These are phyloP conservation scores for Phytophthora megakarya DNA, from an alignment of 352 stramenopile species.

Conservation along the genomic window DNA sequence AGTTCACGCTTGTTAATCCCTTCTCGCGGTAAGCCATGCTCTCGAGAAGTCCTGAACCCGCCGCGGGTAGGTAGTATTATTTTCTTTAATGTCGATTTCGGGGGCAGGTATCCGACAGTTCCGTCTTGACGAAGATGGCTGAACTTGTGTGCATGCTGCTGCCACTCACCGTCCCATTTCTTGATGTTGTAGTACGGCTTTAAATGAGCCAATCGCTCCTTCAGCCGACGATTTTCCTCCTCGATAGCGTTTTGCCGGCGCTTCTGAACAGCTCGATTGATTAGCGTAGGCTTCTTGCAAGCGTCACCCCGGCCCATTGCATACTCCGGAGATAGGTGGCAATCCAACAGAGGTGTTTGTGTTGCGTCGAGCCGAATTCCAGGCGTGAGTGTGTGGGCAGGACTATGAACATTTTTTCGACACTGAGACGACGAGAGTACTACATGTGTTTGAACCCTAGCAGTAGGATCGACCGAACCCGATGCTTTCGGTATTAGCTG, in stretches of 20 bases:
- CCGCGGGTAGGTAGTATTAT: slow-evolving; percentile 6
- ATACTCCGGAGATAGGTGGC: slow-evolving; percentile 70
- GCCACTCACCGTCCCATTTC: slow-evolving; percentile 79
- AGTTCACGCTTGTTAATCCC: slow-evolving; percentile 7
- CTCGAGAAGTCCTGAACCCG: slow-evolving; percentile 22
- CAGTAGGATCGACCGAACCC: background rate
- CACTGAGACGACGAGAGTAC: slow-evolving; percentile 7
- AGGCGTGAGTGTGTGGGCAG: slow-evolving; percentile 65
- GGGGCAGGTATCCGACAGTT: slow-evolving; percentile 65
- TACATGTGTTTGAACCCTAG: slow-evolving; percentile 15
- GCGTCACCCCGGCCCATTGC: slow-evolving; percentile 62
- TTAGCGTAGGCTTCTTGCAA: slow-evolving; percentile 70
- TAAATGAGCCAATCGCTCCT: slow-evolving; percentile 52
- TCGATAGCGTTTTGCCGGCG: slow-evolving; percentile 58
- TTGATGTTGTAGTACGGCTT: slow-evolving; percentile 77
- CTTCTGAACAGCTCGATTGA: slow-evolving; percentile 62
- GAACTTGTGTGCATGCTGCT: slow-evolving; percentile 59
- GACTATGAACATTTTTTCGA: slow-evolving; percentile 46
- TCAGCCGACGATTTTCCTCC: slow-evolving; percentile 67
- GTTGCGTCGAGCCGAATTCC: slow-evolving; percentile 69
- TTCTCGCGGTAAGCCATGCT: slow-evolving; percentile 8
- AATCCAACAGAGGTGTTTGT: slow-evolving; percentile 78
- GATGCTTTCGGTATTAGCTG: slow-evolving; percentile 12
- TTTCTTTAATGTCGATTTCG: slow-evolving; percentile 30
- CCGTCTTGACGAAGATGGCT: slow-evolving; percentile 67